phyloP scores from a whole-genome alignment of 2,329 filamentous ascomycete genomes.

The Penicillium sp. region DNA sequence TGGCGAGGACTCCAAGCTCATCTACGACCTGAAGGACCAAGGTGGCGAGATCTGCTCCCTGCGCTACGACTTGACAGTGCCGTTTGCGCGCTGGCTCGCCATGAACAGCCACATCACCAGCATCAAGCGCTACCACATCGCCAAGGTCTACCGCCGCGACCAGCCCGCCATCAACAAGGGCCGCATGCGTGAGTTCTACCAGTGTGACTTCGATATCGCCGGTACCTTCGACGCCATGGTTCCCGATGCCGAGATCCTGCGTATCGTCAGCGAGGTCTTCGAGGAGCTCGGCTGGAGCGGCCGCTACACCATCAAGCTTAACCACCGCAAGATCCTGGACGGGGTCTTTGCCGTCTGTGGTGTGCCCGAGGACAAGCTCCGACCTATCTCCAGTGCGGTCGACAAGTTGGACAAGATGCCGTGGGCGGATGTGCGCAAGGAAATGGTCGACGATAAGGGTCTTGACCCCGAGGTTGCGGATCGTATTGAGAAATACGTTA shows the following conservation, averaged over 20 bases:
- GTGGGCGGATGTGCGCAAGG: constrained; percentile 84
- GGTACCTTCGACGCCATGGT: constrained; percentile 85
- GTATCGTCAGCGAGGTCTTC: constrained; percentile 83
- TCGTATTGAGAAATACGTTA: constrained; percentile 82
- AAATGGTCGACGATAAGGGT: constrained; percentile 93
- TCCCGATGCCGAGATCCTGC: constrained; percentile 84
- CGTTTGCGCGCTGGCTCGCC: constrained; percentile 87
- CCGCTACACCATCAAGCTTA: constrained; percentile 84
- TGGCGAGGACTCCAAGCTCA: constrained; percentile 88
- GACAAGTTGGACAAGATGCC: constrained; percentile 94
- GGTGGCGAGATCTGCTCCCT: constrained; percentile 82
- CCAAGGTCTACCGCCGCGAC: constrained; percentile 82
- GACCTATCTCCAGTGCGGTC: constrained; percentile 86
- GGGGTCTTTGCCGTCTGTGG: constrained; percentile 90
- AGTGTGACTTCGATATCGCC: constrained; percentile 96
- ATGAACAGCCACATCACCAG: constrained; percentile 80
- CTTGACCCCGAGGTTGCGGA: constrained; percentile 75
- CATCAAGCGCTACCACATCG: constrained; percentile 94
- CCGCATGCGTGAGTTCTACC: constrained; percentile 93
- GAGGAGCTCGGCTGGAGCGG: constrained; percentile 72
- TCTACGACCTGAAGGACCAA: constrained; percentile 85
- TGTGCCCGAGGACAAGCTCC: constrained; percentile 81
- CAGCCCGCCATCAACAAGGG: constrained; percentile 87
- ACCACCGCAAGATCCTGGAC: constrained; percentile 91
- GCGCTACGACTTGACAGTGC: constrained; percentile 84